Evolutionary conservation across 2,329 filamentous ascomycete species (phyloP), one percentile per base, ranked within the genome.

Genomic region (Periglandula ipomoeae): DNA sequence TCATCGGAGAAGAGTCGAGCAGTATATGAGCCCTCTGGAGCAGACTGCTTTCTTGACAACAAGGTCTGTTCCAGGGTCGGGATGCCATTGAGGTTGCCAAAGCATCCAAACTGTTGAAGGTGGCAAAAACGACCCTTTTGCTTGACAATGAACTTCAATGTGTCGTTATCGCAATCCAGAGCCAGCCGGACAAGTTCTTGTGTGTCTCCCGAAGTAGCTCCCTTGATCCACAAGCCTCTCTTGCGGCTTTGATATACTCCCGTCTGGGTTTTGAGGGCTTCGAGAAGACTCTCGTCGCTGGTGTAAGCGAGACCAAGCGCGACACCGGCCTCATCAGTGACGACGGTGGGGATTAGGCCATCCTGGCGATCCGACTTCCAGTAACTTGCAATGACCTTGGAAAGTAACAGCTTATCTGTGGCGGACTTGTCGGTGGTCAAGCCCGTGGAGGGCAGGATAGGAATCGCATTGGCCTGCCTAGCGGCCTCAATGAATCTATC

Each of bases 171-270:
- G 66, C 93, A 98, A 67, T 98, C 93, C 47, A 94, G 74, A 1
- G 85, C 85, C 55, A 98, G 78, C 50, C 82, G 82, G 20, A 97
- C 74, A 45, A 98, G 75, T 65, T 96, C 84, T 66, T 98, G 93
- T 11, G 87, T 88, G 64, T 97, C 90, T 13, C 93, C 93, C 47
- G 91, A 97, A 8, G 86, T 93, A 46, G 90, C 87, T 5, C 93
- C 93, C 72, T 98, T 98, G 68, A 95, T 85, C 93, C 93, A 98
- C 24, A 98, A 70, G 0, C 93, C 93, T 40, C 93, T 81, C 73
- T 96, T 97, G 46, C 93, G 79, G 71, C 91, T 97, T 69, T 96
- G 89, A 65, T 98, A 98, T 34, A 97, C 91, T 27, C 93, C 90
- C 0, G 73, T 74, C 58, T 76, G 72, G 5, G 89, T 95, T 59